Evolutionary conservation across 176 grass and related monocot genomes (phyloP).

Genomic region (Carex kokanica): DNA sequence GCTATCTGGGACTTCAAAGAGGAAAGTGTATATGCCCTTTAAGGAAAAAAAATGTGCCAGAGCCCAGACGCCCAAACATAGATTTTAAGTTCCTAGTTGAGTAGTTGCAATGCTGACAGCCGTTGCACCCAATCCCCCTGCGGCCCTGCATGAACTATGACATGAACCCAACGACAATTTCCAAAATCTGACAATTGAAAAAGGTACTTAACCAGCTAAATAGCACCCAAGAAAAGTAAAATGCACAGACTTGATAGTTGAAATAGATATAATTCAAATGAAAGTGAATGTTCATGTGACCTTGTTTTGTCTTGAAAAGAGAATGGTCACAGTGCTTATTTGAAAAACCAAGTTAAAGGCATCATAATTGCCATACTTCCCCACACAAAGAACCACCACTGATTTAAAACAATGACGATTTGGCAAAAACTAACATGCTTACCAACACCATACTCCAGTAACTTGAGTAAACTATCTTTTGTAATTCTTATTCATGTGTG

Average conservation of each 20-base stretch:
- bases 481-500: not conserved
- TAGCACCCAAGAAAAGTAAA: constrained; percentile 22
- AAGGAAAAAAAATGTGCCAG: too few species aligned
- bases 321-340: not conserved
- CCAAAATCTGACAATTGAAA: constrained; percentile 40
- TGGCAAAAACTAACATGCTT: not conserved
- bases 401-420: not conserved
- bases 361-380: not conserved
- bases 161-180: constrained; percentile 36
- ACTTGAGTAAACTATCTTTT: not conserved
- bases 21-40: too few species aligned
- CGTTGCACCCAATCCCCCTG: constrained; percentile 41
- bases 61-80: constrained; percentile 23
- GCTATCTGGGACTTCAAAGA: too few species aligned
- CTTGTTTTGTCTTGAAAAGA: not conserved
- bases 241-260: constrained; percentile 1
- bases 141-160: constrained; percentile 60
- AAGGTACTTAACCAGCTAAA: constrained; percentile 55
- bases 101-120: constrained; percentile 38
- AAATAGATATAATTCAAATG: constrained; percentile 9
- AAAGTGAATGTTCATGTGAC: not conserved
- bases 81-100: constrained; percentile 18
- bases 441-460: not conserved
- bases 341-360: not conserved
- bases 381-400: not conserved